Conservation (phyloP, 148 eudicot genomes). For the Cornus controversa region DNA sequence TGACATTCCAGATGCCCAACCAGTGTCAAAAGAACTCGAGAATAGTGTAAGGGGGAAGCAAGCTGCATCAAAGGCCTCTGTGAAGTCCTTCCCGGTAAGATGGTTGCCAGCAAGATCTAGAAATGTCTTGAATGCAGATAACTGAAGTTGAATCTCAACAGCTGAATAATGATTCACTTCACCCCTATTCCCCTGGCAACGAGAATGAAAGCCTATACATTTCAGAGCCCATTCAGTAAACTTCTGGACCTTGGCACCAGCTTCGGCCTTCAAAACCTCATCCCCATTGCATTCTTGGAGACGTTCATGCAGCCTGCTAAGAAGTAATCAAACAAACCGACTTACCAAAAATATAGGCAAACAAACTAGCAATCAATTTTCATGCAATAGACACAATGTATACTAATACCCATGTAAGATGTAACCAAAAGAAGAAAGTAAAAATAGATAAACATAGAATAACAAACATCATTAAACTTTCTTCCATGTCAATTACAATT, state of each 20-base stretch:
- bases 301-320: conserved; percentile 80
- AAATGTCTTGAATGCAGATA: conserved; percentile 83
- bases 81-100: conserved; percentile 91
- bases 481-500: too few relatives aligned
- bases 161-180: conserved; percentile 60
- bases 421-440: not conserved
- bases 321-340: not conserved
- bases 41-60: conserved; percentile 99
- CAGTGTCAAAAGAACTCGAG: conserved; percentile 96
- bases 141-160: conserved; percentile 79
- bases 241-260: conserved; percentile 94
- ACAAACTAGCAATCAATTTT: conserved; percentile 3
- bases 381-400: not conserved
- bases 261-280: conserved; percentile 96
- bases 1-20: conserved; percentile 94
- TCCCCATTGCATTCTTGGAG: conserved; percentile 98
- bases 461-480: too few relatives aligned
- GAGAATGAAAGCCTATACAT: conserved; percentile 93
- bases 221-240: conserved; percentile 99
- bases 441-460: not conserved
- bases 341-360: too few relatives aligned
- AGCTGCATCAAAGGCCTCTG: conserved; percentile 99
- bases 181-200: conserved; percentile 65
- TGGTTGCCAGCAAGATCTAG: conserved; percentile 88
- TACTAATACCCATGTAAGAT: not conserved